Evolutionary conservation across 805 yeast genomes (phyloP).

Genomic region (Candida awuae): DNA sequence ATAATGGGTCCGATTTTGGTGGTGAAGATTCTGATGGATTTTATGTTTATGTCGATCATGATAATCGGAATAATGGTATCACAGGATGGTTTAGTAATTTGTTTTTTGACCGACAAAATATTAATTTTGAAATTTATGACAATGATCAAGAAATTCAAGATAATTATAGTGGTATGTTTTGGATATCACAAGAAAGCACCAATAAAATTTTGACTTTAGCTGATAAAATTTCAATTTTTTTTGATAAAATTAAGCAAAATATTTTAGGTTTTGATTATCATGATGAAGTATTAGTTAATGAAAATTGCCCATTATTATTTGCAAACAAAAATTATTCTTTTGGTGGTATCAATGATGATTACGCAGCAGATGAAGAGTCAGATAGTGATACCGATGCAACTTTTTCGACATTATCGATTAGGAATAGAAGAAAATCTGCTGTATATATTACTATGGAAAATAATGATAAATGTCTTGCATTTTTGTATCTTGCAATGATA

Average conservation of each 20-base stretch:
- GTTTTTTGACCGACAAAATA: constrained; percentile 29
- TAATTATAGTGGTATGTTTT: constrained; percentile 7
- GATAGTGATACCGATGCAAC: constrained; percentile 8
- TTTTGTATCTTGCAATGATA: constrained; percentile 35
- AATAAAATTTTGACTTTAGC: constrained; percentile 7
- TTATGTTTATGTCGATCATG: constrained; percentile 32
- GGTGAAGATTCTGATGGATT: constrained; percentile 30
- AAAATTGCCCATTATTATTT: constrained; percentile 3
- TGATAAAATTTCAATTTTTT: constrained; percentile 2
- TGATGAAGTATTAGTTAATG: neutral
- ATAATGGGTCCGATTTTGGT: constrained; percentile 49
- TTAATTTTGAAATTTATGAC: constrained; percentile 32
- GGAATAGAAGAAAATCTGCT: constrained; percentile 7
- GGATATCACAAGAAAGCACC: constrained; percentile 9
- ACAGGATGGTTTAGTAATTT: constrained; percentile 6
- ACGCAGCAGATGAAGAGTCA: constrained; percentile 6
- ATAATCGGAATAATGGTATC: constrained; percentile 9
- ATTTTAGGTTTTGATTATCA: constrained; percentile 1
- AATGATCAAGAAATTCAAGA: constrained; percentile 16
- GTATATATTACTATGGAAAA: constrained; percentile 20
- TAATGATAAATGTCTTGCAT: constrained; percentile 37
- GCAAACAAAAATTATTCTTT: constrained; percentile 6
- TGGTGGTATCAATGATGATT: constrained; percentile 5
- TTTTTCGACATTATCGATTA: neutral
- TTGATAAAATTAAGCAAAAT: constrained; percentile 2